Evolutionary conservation across 306 rosid genomes (phyloP), one percentile per base, ranked within the genome.

Genomic region (Cucurbita pepo): DNA sequence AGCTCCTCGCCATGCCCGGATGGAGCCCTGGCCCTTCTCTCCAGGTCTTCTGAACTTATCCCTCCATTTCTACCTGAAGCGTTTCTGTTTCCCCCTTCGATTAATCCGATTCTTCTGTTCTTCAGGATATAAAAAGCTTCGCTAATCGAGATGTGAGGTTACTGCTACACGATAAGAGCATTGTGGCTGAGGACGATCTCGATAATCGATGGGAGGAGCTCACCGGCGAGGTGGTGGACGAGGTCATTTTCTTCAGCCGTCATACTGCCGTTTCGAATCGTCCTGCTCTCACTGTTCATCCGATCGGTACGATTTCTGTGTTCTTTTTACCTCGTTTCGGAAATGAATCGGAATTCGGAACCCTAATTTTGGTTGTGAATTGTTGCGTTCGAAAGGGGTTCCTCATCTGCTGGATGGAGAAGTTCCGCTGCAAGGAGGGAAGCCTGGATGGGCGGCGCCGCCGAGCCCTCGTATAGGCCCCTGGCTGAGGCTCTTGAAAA

Each of bases 341-440:
- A 5, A 64, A 43, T 63, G 34, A 40, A 2, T 40, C 5, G 55
- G 51, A 45, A 8, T 14, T 19, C 0, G 72, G 51, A 19, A 22
- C 38, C 18, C 45, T 65, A 10, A 65, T 44, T 43, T 52, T 43
- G 5, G 9, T 8, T 67, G 19, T 47, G 38, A 37, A 7, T 62
- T 47, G 13, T 43, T 47, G 73, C 21, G 37, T 47, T 76, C 21
- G 41, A 45, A 60, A 88, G 96, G 99, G 38, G 91, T 91, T 54
- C 99, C 99, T 55, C 99, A 94, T 83, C 83, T 91, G 87, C 84
- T 87, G 5, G 83, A 88, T 79, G 96, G 92, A 5, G 96, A 94
- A 50, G 87, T 83, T 84, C 85, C 90, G n/a, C 97, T 89, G 0
- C 97, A 91, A 75, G 99, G 99, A 19, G 97, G 99, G 43, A 91